Base-by-base conservation (phyloP, 106 monocot species). In the Gastrodia elata region DNA sequence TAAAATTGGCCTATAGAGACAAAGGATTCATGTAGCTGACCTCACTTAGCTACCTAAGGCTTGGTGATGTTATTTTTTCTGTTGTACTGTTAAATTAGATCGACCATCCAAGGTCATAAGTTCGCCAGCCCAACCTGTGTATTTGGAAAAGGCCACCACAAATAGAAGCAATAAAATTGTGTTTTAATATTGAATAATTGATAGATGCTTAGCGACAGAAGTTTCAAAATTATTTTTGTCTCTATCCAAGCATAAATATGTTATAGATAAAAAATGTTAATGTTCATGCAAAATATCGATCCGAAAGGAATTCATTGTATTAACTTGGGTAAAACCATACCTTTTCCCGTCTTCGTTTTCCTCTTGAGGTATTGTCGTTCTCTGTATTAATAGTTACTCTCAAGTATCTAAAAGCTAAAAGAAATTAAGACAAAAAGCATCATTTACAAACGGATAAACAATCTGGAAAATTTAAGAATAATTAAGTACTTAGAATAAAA, bases 311-410 rank as follows among this genome's bases (percentile, higher is more conserved):
- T 40, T 39, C 3, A 40, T 11, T 55, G 4, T 33, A 39, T 26
- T 55, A 28, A 56, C 5, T 38, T 58, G 27, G 5, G 42, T 35
- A 42, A 69, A 74, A 30, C 41, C 70, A 38, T 83, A 91, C 90
- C 83, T 74, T 34, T 71, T 76, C 40, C 61, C 76, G 81, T 75
- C 81, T 81, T 78, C 78, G 25, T 49, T 82, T 91, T 57, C 81
- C 89, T 68, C 78, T 85, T 20, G 75, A 91, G 18, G 41, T 39
- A 76, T 82, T 84, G 39, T 76, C 79, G 65, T 57, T 74, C 41
- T 77, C 80, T 48, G 84, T 64, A 73, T 80, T 81, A 70, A 89
- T 49, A 38, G 78, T 77, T 58, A 91, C 85, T 77, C 83, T 91
- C 80, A 94, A 70, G 73, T 69, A 80, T 9, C 75, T 75, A 68